Conservation (phyloP, 768 basidiomycete species). For the Exidia glandulosa region DNA sequence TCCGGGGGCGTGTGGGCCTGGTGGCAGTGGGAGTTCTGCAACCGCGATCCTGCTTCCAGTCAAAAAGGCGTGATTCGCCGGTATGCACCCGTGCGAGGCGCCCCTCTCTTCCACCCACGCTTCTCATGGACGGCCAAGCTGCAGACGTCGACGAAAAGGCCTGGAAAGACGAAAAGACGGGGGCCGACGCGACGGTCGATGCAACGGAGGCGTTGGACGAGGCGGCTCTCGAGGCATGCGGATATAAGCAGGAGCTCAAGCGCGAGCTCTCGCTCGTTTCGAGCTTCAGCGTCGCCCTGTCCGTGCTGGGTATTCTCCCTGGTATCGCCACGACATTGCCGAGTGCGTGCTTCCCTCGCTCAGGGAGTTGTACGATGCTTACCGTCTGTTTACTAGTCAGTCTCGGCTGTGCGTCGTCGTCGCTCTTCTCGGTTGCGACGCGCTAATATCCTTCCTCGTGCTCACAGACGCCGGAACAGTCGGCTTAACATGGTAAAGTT, state of each 20-base stretch:
- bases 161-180: too few species aligned
- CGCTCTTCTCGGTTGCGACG: background rate
- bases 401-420: background rate
- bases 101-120: too few species aligned
- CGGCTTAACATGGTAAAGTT: background rate
- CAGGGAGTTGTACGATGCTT: background rate
- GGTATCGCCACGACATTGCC: constrained; percentile 1
- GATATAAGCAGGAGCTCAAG: background rate
- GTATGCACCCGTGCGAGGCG: too few species aligned
- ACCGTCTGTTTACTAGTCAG: background rate
- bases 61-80: too few species aligned
- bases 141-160: too few species aligned
- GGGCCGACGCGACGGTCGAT: too few species aligned
- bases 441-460: background rate
- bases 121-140: too few species aligned
- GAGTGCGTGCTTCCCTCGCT: background rate
- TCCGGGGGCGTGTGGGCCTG: too few species aligned
- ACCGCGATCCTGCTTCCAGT: too few species aligned
- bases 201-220: too few species aligned
- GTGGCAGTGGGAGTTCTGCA: too few species aligned
- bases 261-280: constrained; percentile 2
- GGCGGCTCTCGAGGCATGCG: background rate
- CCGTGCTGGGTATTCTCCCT: constrained; percentile 5
- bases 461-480: constrained; percentile 2
- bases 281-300: constrained; percentile 4